These are phyloP conservation scores for Botrytis pseudocinerea DNA, from an alignment of 2,329 filamentous ascomycete species.

Conservation along the genomic window DNA sequence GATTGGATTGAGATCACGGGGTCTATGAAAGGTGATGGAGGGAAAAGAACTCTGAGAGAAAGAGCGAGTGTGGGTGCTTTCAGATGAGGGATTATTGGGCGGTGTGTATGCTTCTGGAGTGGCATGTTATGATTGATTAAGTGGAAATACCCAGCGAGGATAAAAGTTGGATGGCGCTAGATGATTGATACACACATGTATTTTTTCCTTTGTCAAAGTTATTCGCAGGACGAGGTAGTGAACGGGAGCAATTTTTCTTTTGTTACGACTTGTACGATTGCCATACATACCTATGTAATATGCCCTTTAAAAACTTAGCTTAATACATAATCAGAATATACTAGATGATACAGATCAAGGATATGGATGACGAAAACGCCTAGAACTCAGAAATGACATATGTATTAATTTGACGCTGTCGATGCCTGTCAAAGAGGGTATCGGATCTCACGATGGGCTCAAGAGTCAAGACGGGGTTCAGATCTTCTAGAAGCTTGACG, in stretches of 20 bases:
- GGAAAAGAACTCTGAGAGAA: constrained; percentile 36
- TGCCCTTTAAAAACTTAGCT: constrained; percentile 15
- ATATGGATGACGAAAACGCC: not conserved
- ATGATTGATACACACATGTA: constrained; percentile 5
- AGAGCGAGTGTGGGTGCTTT: constrained; percentile 39
- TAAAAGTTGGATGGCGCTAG: constrained; percentile 10
- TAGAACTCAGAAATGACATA: not conserved
- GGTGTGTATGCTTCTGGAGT: not conserved
- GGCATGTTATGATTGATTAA: constrained; percentile 18
- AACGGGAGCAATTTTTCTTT: not conserved
- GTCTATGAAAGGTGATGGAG: constrained; percentile 33
- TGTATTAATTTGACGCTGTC: not conserved
- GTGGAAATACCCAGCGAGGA: constrained; percentile 10
- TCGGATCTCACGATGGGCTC: not conserved
- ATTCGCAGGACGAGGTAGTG: not conserved
- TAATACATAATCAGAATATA: constrained; percentile 22
- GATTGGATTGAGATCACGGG: constrained; percentile 72
- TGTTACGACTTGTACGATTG: constrained; percentile 24
- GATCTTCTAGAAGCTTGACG: not conserved
- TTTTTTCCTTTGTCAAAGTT: constrained; percentile 14
- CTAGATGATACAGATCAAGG: constrained; percentile 16
- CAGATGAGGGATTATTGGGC: constrained; percentile 28
- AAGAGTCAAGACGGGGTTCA: not conserved
- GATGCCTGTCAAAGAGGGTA: not conserved
- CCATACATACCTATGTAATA: constrained; percentile 23